Evolutionary conservation across 2,329 filamentous ascomycete genomes (phyloP).

Genomic region (Fusarium succisae): DNA sequence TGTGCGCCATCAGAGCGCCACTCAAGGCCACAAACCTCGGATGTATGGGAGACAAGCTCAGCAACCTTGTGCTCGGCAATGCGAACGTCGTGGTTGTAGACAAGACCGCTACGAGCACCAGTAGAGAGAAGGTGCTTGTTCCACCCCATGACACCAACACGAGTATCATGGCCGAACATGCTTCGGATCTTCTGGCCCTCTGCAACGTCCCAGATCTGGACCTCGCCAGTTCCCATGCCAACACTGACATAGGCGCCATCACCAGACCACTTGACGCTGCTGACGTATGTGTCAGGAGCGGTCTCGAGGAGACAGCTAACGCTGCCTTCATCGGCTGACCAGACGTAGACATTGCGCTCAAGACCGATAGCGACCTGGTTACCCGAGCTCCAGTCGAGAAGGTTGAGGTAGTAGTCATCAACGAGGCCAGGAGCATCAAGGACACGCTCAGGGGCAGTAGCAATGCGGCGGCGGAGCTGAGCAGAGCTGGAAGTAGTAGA

Average conservation of each 20-base stretch:
- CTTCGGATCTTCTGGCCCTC: constrained; percentile 95
- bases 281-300: constrained; percentile 90
- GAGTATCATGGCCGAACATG: constrained; percentile 97
- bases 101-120: constrained; percentile 90
- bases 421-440: constrained; percentile 95
- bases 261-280: constrained; percentile 98
- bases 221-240: constrained; percentile 92
- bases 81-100: constrained; percentile 98
- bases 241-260: constrained; percentile 97
- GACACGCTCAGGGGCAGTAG: constrained; percentile 94
- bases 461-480: constrained; percentile 89
- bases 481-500: constrained; percentile 76
- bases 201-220: constrained; percentile 99
- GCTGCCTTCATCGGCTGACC: constrained; percentile 93
- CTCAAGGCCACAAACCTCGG: constrained; percentile 96
- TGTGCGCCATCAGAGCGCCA: constrained; percentile 97
- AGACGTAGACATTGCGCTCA: constrained; percentile 96
- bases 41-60: constrained; percentile 95
- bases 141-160: constrained; percentile 98
- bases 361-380: constrained; percentile 99
- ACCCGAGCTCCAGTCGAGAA: constrained; percentile 96
- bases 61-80: constrained; percentile 98
- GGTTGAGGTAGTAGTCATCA: constrained; percentile 98
- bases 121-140: constrained; percentile 98
- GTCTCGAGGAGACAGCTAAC: constrained; percentile 92